A percentile compares a stretch with the other conserved stretches of the same genome.
These are phyloP conservation scores for Fusarium sambucinum DNA, from an alignment of 2,329 filamentous ascomycete species.

Conservation along the genomic window DNA sequence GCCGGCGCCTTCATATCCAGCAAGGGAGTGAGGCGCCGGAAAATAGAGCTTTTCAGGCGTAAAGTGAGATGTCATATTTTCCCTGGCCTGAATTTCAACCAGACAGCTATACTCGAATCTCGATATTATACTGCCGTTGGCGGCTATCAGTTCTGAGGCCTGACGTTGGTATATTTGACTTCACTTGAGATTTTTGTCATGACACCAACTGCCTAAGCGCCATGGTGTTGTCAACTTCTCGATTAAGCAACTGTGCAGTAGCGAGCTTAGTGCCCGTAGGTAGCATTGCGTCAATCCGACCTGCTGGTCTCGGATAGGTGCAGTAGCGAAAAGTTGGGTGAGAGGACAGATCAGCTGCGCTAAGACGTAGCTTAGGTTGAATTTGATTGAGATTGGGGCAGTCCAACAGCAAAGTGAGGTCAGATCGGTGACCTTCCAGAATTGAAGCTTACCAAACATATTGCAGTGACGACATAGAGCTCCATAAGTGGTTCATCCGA, in stretches of 20 bases:
- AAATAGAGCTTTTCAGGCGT: slow-evolving; percentile 12
- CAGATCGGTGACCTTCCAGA: slow-evolving; percentile 30
- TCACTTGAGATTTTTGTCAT: slow-evolving; percentile 18
- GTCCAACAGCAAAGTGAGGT: slow-evolving; percentile 43
- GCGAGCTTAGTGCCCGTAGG: slow-evolving; percentile 33
- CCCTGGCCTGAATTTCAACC: slow-evolving; percentile 12
- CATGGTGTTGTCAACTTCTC: slow-evolving; percentile 34
- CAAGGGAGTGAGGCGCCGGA: slow-evolving; percentile 13
- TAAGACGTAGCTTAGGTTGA: slow-evolving; percentile 29
- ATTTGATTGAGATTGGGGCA: slow-evolving; percentile 26
- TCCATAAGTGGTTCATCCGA: slow-evolving; percentile 23
- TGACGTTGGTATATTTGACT: slow-evolving; percentile 19
- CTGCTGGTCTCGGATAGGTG: slow-evolving; percentile 46
- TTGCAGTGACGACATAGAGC: slow-evolving; percentile 28
- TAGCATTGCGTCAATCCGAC: slow-evolving; percentile 45
- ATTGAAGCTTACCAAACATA: slow-evolving; percentile 24
- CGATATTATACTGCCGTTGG: slow-evolving; percentile 10
- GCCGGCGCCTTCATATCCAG: slow-evolving; percentile 12
- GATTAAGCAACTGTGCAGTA: slow-evolving; percentile 18
- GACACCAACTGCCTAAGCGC: slow-evolving; percentile 9
- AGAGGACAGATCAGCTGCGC: slow-evolving; percentile 43
- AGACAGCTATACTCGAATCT: slow-evolving; percentile 16
- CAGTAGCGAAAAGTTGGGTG: slow-evolving; percentile 33
- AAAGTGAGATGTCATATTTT: slow-evolving; percentile 38
- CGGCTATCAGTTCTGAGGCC: slow-evolving; percentile 38